Evolutionary conservation across 139 green algal genomes (phyloP).

Genomic region (Nannochloris sp.): DNA sequence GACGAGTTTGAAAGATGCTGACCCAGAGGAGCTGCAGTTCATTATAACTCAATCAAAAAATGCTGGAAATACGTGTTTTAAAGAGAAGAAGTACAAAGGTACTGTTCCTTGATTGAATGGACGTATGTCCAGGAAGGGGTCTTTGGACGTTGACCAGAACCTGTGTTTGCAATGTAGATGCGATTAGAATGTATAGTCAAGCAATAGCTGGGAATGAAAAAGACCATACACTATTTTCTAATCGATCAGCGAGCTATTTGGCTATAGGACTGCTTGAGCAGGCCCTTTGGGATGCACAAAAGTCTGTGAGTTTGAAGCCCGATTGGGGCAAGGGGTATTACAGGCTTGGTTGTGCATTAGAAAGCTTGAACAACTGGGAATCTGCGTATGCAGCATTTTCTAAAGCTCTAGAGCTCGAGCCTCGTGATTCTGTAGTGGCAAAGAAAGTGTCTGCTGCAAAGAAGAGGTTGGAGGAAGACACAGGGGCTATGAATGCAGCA

Average conservation of each 20-base stretch:
- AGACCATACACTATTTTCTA: conserved; percentile 29
- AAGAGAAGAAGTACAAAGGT: conserved; percentile 25
- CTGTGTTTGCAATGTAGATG: conserved; percentile 21
- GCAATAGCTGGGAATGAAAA: conserved; percentile 29
- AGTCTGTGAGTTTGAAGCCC: conserved; percentile 9
- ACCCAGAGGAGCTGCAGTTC: conserved; percentile 12
- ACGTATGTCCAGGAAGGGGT: background rate
- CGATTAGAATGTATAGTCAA: conserved; percentile 36
- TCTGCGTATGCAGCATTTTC: conserved; percentile 11
- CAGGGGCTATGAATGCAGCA: conserved; percentile 11
- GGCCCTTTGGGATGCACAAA: conserved; percentile 30
- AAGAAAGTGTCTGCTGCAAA: background rate
- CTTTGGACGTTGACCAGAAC: background rate
- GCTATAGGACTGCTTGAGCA: conserved; percentile 19
- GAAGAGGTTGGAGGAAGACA: conserved; percentile 10
- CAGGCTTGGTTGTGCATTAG: conserved; percentile 24
- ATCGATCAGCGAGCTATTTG: conserved; percentile 40
- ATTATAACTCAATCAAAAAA: conserved; percentile 17
- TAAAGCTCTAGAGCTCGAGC: conserved; percentile 16
- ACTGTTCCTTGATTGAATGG: background rate
- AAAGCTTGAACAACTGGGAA: conserved; percentile 15
- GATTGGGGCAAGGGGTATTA: conserved; percentile 46
- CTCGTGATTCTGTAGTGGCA: conserved; percentile 12
- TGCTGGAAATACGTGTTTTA: conserved; percentile 32
- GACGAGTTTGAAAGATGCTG: conserved; percentile 1